Evolutionary conservation across 73 alveolate genomes (phyloP).

Genomic region (Paramecium tetraurelia): DNA sequence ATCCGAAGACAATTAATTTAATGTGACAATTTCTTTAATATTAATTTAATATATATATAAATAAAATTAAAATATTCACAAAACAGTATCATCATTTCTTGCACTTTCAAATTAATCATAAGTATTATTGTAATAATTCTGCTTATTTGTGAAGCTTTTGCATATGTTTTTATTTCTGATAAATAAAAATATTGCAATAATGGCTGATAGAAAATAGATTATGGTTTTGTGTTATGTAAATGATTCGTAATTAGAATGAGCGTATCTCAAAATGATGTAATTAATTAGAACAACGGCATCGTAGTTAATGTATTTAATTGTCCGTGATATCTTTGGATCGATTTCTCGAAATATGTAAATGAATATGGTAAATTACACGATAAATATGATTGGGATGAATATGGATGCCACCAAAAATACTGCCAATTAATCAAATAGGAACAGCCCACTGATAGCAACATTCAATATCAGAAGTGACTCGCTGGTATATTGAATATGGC

Average conservation of each 20-base stretch:
- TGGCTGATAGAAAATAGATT: neutral
- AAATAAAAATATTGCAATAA: neutral
- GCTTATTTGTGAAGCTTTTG: neutral
- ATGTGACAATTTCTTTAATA: neutral
- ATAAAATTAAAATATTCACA: neutral
- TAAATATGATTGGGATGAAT: neutral
- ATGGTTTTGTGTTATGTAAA: neutral
- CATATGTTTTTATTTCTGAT: neutral
- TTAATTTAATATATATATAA: neutral
- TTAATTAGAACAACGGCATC: neutral
- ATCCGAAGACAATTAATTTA: neutral
- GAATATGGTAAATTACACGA: neutral
- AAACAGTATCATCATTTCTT: neutral
- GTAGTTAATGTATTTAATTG: neutral
- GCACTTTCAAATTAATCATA: conserved; percentile 5
- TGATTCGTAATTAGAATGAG: neutral
- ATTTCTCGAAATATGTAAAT: neutral
- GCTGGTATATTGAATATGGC: neutral
- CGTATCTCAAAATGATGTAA: neutral
- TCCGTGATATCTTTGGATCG: neutral
- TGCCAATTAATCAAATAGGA: neutral
- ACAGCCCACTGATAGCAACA: neutral
- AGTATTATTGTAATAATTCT: neutral
- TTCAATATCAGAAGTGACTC: neutral
- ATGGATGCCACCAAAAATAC: neutral